Evolutionary conservation across 2,329 filamentous ascomycete species (phyloP).

Genomic region (Exophiala mesophila): DNA sequence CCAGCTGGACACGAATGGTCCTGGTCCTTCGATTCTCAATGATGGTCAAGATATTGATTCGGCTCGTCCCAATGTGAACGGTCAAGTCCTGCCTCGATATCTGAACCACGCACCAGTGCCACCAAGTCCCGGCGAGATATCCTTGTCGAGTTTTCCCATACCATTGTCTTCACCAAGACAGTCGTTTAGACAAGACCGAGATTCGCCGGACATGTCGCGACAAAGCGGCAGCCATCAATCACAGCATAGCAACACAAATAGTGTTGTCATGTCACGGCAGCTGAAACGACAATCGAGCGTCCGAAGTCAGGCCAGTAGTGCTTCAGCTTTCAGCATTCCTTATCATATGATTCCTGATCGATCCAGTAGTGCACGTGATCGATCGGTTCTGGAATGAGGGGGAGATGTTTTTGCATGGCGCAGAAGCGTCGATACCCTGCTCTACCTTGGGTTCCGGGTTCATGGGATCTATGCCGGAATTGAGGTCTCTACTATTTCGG

Average conservation of each 20-base stretch:
- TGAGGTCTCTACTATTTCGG: too few species aligned
- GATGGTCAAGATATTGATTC: slow-evolving; percentile 4
- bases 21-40: slow-evolving; percentile 17
- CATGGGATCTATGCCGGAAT: too few species aligned
- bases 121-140: slow-evolving; percentile 21
- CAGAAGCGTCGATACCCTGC: too few species aligned
- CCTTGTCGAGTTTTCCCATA: slow-evolving; percentile 20
- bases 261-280: slow-evolving; percentile 6
- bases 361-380: slow-evolving; percentile 22
- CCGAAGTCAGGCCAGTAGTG: slow-evolving; percentile 16
- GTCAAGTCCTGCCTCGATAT: slow-evolving; percentile 2
- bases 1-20: slow-evolving; percentile 10
- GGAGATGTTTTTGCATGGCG: too few species aligned
- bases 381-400: slow-evolving; percentile 15
- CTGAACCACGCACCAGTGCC: slow-evolving; percentile 9
- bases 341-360: slow-evolving; percentile 24
- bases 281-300: slow-evolving; percentile 13
- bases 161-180: slow-evolving; percentile 17
- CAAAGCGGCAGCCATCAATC: slow-evolving; percentile 7
- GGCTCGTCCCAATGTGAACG: slow-evolving; percentile 11
- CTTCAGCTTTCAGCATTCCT: slow-evolving; percentile 22
- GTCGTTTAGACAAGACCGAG: not conserved
- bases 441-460: too few species aligned
- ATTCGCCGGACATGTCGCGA: slow-evolving; percentile 2
- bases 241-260: slow-evolving; percentile 5